These are phyloP conservation scores for Pseudogymnoascus sp. DNA, from an alignment of 2,329 filamentous ascomycete genomes.

Conservation along the genomic window DNA sequence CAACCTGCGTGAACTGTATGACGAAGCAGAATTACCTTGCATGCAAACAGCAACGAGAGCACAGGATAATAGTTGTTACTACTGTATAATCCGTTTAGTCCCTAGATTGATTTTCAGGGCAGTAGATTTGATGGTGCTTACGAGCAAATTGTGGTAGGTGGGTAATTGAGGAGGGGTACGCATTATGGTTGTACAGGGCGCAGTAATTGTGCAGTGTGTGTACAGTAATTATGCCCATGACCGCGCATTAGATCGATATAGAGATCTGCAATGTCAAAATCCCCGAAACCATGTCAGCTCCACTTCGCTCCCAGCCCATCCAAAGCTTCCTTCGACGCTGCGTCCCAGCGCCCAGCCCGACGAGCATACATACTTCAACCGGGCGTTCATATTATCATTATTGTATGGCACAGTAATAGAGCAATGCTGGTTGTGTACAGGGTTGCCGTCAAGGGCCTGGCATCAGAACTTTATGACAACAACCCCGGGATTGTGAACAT, in stretches of 20 bases:
- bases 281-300: neutral
- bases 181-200: neutral
- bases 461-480: neutral
- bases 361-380: too few relatives aligned
- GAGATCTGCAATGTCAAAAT: neutral
- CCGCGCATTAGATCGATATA: neutral
- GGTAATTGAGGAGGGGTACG: neutral
- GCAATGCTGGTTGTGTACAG: neutral
- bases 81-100: neutral
- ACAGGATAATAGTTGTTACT: too few relatives aligned
- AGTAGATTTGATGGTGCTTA: neutral
- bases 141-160: neutral
- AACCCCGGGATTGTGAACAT: neutral
- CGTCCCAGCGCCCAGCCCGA: neutral
- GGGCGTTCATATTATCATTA: neutral
- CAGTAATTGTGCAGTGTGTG: neutral
- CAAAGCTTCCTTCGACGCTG: too few relatives aligned
- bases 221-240: neutral
- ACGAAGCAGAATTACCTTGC: neutral
- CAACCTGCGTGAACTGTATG: neutral
- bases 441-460: neutral
- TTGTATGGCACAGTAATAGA: neutral
- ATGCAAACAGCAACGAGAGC: neutral
- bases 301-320: neutral
- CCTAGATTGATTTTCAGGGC: neutral